Base-by-base conservation (phyloP, 2,329 filamentous ascomycete genomes). In the Alternaria conjuncta region DNA sequence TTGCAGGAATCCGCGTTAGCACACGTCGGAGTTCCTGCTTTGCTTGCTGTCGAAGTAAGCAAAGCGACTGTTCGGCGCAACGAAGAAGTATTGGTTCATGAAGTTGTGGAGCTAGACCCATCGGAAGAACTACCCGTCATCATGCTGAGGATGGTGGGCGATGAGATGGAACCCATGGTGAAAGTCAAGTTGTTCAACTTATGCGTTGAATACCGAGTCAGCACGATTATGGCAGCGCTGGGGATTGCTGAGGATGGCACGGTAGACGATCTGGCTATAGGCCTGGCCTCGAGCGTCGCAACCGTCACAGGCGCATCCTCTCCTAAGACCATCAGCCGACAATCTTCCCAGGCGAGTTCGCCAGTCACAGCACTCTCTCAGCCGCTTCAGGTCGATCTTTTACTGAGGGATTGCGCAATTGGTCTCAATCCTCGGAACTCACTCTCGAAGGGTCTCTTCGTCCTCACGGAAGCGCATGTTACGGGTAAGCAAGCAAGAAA, bases 101-200 rank as follows among this genome's bases (percentile, higher is more conserved):
- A 87, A 68, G 83, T 88, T n/a, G 72, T 88, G 9, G 68, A 78
- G 18, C 65, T 78, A 5, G 68, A 67, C 41, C 73, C 72, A 8
- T 69, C 74, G 9, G 82, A 84, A 21, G 77, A 78, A 25, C 81
- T 87, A 1, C 89, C 90, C 1, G 92, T 94, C 67, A 78, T 98
- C 57, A 97, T 97, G 90, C 88, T 92, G 63, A 88, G 96, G 54
- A 92, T 97, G 82, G 92, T 99, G 68, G 93, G 93, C 0, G 94
- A 98, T 76, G 95, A 98, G 76, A 92, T 96, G 81, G 95, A 98
- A 67, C 95, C 96, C 0, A 89, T 93, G 7, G 84, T 97, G 69
- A 97, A 96, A 77, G 79, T 97, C 61, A 96, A 97, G 76, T 82
- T 98, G 45, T 92, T 92, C 79, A 94, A 97, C 65, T 71, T 97